Evolutionary conservation across 2,329 filamentous ascomycete genomes (phyloP).

Genomic region (Diaporthe eres): DNA sequence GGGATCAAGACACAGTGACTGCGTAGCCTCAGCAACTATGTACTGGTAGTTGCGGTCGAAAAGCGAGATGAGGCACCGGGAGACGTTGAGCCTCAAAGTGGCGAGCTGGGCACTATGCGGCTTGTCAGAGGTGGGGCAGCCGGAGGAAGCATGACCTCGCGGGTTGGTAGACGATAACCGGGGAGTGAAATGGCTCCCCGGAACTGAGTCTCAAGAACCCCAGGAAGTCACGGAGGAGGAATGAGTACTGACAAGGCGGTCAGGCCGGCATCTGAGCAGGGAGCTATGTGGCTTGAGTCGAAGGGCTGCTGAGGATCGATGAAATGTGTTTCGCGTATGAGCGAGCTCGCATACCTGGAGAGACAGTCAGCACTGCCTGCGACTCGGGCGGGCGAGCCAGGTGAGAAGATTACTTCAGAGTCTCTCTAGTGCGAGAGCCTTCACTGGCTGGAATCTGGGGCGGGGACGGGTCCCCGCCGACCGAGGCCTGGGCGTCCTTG

Average conservation of each 20-base stretch:
- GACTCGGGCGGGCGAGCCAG: neutral
- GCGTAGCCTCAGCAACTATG: constrained; percentile 39
- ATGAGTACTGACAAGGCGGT: constrained; percentile 20
- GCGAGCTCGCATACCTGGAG: constrained; percentile 10
- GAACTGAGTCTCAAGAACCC: neutral
- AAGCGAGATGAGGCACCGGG: constrained; percentile 50
- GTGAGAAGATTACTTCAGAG: constrained; percentile 22
- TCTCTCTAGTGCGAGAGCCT: constrained; percentile 26
- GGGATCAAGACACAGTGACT: neutral
- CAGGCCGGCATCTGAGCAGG: constrained; percentile 14
- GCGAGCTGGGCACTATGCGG: constrained; percentile 59
- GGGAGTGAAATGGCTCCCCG: too few relatives aligned
- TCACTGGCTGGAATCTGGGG: neutral
- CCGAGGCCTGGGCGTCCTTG: neutral
- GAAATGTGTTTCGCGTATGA: neutral
- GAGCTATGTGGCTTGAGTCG: neutral
- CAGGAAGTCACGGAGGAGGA: neutral
- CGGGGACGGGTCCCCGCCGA: neutral
- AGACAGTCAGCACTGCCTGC: constrained; percentile 9
- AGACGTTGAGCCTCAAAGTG: constrained; percentile 56
- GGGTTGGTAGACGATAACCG: neutral
- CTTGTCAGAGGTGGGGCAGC: neutral
- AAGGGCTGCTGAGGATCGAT: constrained; percentile 8
- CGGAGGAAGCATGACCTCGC: neutral
- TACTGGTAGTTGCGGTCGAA: constrained; percentile 39